Evolutionary conservation across 345 rosid genomes (phyloP).

Genomic region (Stellera chamaejasme): DNA sequence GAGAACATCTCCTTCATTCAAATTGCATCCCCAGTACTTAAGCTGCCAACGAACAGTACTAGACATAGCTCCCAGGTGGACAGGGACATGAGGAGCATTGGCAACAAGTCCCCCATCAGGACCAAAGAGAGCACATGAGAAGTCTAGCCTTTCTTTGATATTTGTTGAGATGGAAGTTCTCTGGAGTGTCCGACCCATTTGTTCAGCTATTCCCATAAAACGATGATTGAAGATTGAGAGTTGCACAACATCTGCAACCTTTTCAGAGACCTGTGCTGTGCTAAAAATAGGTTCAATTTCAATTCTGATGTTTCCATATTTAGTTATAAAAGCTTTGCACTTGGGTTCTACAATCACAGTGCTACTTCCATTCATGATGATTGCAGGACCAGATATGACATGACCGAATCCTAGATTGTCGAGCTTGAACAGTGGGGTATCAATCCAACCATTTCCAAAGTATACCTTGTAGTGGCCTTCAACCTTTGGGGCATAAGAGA

Average conservation of each 20-base stretch:
- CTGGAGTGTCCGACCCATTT: conserved; percentile 96
- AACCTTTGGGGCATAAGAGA: conserved; percentile 38
- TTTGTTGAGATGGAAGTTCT: conserved; percentile 96
- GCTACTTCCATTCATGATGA: conserved; percentile 97
- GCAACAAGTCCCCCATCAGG: conserved; percentile 96
- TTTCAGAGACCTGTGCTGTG: conserved; percentile 39
- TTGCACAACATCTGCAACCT: conserved; percentile 95
- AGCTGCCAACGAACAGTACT: conserved; percentile 93
- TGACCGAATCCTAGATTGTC: conserved; percentile 73
- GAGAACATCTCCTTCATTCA: conserved; percentile 87
- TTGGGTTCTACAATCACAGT: conserved; percentile 89
- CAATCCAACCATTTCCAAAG: conserved; percentile 69
- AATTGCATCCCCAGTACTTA: conserved; percentile 64
- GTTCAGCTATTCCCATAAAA: conserved; percentile 99
- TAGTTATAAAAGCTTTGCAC: conserved; percentile 71
- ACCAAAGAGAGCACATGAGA: conserved; percentile 93
- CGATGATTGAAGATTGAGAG: conserved; percentile 92
- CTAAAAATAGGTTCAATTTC: conserved; percentile 40
- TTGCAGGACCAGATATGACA: conserved; percentile 63
- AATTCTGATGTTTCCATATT: conserved; percentile 84
- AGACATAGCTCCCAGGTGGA: conserved; percentile 98
- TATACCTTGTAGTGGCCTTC: conserved; percentile 65
- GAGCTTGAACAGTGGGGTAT: conserved; percentile 68
- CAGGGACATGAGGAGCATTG: conserved; percentile 98
- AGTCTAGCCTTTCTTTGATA: conserved; percentile 91